A percentile compares a stretch with the other conserved stretches of the same genome.
These are phyloP conservation scores for Sarocladium oryzae DNA, from an alignment of 2,329 filamentous ascomycete genomes.

Conservation along the genomic window DNA sequence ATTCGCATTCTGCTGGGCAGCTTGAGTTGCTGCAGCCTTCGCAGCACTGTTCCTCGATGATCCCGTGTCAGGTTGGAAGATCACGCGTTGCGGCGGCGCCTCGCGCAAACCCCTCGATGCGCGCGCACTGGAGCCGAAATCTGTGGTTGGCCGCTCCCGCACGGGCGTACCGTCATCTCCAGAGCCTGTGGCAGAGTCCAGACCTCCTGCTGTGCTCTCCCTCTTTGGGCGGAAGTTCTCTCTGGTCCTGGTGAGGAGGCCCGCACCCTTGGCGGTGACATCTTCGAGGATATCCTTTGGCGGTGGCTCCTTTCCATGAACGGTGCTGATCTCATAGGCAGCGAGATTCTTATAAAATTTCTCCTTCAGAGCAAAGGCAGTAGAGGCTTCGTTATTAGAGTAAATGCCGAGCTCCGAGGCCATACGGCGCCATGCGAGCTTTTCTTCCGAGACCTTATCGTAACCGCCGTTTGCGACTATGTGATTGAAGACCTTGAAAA, in stretches of 20 bases:
- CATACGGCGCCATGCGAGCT: conserved; percentile 78
- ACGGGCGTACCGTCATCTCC: conserved; percentile 54
- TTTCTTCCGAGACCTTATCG: conserved; percentile 75
- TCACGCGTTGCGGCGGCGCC: conserved; percentile 75
- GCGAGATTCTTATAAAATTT: conserved; percentile 86
- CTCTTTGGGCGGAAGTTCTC: conserved; percentile 62
- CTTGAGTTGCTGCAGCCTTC: neutral
- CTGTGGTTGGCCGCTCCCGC: conserved; percentile 44
- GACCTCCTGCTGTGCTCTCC: conserved; percentile 38
- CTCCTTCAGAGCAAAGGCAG: conserved; percentile 79
- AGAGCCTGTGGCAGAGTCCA: conserved; percentile 50
- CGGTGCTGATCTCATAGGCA: conserved; percentile 75
- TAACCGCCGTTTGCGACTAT: conserved; percentile 77
- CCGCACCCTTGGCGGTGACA: conserved; percentile 77
- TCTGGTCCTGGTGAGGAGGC: conserved; percentile 68
- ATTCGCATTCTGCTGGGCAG: conserved; percentile 8
- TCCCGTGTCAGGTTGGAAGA: conserved; percentile 76
- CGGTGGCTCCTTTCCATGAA: conserved; percentile 75
- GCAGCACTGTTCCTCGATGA: conserved; percentile 47
- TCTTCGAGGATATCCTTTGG: conserved; percentile 85
- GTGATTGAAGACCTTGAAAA: conserved; percentile 71
- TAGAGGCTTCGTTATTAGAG: conserved; percentile 69
- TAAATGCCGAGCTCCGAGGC: conserved; percentile 70
- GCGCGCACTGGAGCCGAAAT: conserved; percentile 47
- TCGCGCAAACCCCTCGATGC: conserved; percentile 65